phyloP scores from a whole-genome alignment of 2,329 filamentous ascomycete species.

The Albophoma yamanashiensis region DNA sequence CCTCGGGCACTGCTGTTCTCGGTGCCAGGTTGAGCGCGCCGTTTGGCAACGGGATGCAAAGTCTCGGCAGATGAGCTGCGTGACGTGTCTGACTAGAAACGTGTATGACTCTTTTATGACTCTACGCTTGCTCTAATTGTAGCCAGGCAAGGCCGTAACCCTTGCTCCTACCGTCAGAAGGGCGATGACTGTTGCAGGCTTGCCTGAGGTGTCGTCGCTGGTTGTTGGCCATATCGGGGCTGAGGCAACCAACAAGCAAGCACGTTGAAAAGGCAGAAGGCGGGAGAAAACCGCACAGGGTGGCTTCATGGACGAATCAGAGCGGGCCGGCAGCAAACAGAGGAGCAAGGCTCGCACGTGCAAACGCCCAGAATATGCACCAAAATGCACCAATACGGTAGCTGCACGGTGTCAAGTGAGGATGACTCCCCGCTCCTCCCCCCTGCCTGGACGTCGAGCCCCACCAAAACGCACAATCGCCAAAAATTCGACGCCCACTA shows the following conservation, averaged over 20 bases:
- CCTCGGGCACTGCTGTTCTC: not conserved
- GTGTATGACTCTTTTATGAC: not conserved
- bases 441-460: slow-evolving; percentile 14
- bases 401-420: not conserved
- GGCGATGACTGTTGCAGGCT: not conserved
- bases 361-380: not conserved
- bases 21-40: not conserved
- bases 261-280: not conserved
- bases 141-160: not conserved
- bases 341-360: not conserved
- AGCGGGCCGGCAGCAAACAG: not conserved
- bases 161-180: not conserved
- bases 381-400: not conserved
- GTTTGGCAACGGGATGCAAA: not conserved
- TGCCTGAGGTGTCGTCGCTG: not conserved
- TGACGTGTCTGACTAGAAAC: not conserved
- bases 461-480: slow-evolving; percentile 36
- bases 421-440: slow-evolving; percentile 3
- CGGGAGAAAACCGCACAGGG: not conserved
- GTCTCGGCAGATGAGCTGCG: not conserved
- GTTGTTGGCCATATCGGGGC: not conserved
- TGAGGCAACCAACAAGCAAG: not conserved
- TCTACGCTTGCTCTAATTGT: not conserved
- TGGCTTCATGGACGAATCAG: not conserved
- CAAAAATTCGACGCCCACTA: slow-evolving; percentile 28